Percentiles rank a stretch among this genome's conserved stretches.
phyloP scores from a whole-genome alignment of 2,329 filamentous ascomycete genomes.

The Xylogone sp. region DNA sequence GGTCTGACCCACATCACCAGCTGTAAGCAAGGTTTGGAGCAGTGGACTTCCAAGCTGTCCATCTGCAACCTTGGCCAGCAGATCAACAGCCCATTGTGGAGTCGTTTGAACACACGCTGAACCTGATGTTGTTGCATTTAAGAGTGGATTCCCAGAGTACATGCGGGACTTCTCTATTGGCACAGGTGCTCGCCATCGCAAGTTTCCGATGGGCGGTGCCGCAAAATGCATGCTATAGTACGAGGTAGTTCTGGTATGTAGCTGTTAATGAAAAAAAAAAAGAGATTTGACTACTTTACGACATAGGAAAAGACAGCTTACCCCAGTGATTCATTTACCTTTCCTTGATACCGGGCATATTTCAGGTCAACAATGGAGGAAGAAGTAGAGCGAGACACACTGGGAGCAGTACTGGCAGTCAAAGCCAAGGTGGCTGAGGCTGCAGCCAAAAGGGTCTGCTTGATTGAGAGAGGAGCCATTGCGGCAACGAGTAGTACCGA shows the following conservation, averaged over 20 bases:
- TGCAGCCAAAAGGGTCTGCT: no score
- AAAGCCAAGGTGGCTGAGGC: no score
- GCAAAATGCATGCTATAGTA: conserved; percentile 31
- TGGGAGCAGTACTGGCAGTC: no score
- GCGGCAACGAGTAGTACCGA: no score
- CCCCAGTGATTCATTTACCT: conserved; percentile 24
- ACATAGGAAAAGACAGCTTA: background rate
- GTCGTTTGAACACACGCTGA: conserved; percentile 20
- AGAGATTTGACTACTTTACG: background rate
- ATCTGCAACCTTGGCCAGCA: background rate
- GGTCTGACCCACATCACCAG: background rate
- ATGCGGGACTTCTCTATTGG: background rate
- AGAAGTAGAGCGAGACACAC: no score
- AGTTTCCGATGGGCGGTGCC: conserved; percentile 27
- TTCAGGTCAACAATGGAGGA: conserved; percentile 40
- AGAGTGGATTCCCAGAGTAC: background rate
- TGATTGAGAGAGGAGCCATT: no score
- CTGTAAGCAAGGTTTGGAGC: background rate
- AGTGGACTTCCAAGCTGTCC: background rate
- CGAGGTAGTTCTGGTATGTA: background rate
- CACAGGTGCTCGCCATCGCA: conserved; percentile 26
- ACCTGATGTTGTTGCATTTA: conserved; percentile 21
- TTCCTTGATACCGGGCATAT: conserved; percentile 42
- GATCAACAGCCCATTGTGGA: conserved; percentile 8
- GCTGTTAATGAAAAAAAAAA: background rate